Conservation (phyloP, 139 green algal species). For the Volvox reticuliferus region DNA sequence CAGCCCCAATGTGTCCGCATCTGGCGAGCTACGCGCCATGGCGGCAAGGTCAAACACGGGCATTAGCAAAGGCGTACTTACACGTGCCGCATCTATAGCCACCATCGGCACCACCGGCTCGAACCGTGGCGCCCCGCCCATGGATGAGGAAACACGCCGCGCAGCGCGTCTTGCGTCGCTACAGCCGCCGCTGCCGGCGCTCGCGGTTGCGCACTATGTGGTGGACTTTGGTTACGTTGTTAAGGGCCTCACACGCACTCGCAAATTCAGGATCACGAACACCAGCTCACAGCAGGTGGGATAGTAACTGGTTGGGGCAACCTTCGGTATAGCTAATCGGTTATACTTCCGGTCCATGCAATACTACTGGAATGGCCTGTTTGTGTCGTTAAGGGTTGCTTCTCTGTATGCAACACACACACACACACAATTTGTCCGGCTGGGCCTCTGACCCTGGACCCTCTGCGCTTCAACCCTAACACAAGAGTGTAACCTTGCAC, state of each 20-base stretch:
- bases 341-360: too few species aligned
- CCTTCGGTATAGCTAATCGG: too few species aligned
- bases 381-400: too few species aligned
- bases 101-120: background rate
- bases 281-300: conserved; percentile 64
- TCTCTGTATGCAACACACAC: too few species aligned
- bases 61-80: background rate
- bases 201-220: conserved; percentile 72
- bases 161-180: background rate
- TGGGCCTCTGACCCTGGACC: too few species aligned
- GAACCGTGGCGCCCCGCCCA: background rate
- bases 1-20: background rate
- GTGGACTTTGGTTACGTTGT: conserved; percentile 85
- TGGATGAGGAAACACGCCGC: background rate
- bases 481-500: too few species aligned
- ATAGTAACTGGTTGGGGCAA: too few species aligned
- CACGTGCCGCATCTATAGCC: background rate
- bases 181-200: conserved; percentile 42
- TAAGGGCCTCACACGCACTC: conserved; percentile 69
- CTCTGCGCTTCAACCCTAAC: too few species aligned
- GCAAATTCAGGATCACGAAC: conserved; percentile 81
- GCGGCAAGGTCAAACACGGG: background rate
- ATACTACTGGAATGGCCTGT: too few species aligned
- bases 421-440: too few species aligned
- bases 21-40: background rate